Evolutionary conservation across 495 filamentous ascomycete genomes (phyloP), one percentile per base, ranked within the genome.

Genomic region (Acidiella bohemica): DNA sequence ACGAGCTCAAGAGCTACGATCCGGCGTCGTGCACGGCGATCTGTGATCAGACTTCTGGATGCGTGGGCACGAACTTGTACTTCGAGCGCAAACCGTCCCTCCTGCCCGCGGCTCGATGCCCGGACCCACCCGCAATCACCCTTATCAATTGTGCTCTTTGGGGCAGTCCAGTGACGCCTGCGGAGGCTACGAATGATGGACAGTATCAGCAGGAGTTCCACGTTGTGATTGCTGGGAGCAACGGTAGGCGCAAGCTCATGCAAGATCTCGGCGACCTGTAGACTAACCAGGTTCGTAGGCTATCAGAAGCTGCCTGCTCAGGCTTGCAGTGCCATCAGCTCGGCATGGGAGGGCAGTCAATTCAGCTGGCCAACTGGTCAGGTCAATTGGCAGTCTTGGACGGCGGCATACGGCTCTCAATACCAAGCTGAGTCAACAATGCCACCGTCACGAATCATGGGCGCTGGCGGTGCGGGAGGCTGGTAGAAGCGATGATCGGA

Each of bases 101-200:
- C 13, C 21, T 42, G 1, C 50, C 50, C 26, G 50, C 29, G 11
- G 31, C 14, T 7, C 17, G 40, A 0, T 53, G 50, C 32, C 42
- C 46, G 19, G 42, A 53, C 32, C 50, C 50, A 4, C 9, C 41
- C 2, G 38, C 35, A 8, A 28, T 45, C n/a, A 45, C 40, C 14
- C 34, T 41, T 18, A 37, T 45, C 40, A 53, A 53, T 25, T 53
- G 50, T 36, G 25, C 36, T 17, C 38, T 53, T n/a, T 53, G 36
- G 28, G 50, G 50, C 3, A 27, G 28, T 1, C 34, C 45, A 5
- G 37, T 46, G 5, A 45, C 35, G 17, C 18, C 32, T 13, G 40
- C 24, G 12, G 26, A 27, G 19, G 50, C 50, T 11, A 53, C 50
- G 27, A 53, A 53, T 30, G 33, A 36, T 31, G 50, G 50, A 18